These are phyloP conservation scores for Hibiscus trionum DNA, from an alignment of 345 rosid genomes.

Conservation along the genomic window DNA sequence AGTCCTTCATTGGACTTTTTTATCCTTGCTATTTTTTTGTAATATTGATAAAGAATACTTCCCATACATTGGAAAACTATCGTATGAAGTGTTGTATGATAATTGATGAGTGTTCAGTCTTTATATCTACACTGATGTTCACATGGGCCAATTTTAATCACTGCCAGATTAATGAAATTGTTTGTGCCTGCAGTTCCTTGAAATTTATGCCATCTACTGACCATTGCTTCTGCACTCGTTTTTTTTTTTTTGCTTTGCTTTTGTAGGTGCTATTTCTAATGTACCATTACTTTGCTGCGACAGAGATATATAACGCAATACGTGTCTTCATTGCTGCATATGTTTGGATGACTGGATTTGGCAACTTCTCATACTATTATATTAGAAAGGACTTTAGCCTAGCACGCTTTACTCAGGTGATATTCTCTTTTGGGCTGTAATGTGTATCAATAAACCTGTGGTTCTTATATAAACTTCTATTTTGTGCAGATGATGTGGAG, in stretches of 20 bases:
- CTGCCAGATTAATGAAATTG: slow-evolving; percentile 4
- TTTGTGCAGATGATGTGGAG: slow-evolving; percentile 99
- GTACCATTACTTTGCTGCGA: slow-evolving; percentile 95
- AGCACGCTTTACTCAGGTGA: slow-evolving; percentile 89
- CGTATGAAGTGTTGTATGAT: background rate
- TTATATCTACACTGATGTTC: background rate
- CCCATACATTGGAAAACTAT: background rate
- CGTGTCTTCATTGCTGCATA: slow-evolving; percentile 95
- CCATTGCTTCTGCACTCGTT: slow-evolving; percentile 6
- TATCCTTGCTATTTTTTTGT: background rate
- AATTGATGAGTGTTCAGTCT: slow-evolving; percentile 1
- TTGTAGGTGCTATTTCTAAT: slow-evolving; percentile 87
- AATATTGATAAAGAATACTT: background rate
- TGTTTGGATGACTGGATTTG: slow-evolving; percentile 99
- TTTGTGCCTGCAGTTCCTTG: background rate
- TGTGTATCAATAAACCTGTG: background rate
- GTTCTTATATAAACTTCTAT: slow-evolving; percentile 10
- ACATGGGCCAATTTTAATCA: background rate
- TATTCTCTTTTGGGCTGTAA: slow-evolving; percentile 4
- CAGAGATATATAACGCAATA: slow-evolving; percentile 91
- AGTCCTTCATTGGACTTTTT: background rate
- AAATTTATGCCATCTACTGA: background rate
- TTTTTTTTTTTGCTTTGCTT: background rate
- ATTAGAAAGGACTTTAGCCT: slow-evolving; percentile 88
- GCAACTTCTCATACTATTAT: slow-evolving; percentile 94